Conservation (phyloP, 495 filamentous ascomycete species). For the Clavariopsis aquatica region DNA sequence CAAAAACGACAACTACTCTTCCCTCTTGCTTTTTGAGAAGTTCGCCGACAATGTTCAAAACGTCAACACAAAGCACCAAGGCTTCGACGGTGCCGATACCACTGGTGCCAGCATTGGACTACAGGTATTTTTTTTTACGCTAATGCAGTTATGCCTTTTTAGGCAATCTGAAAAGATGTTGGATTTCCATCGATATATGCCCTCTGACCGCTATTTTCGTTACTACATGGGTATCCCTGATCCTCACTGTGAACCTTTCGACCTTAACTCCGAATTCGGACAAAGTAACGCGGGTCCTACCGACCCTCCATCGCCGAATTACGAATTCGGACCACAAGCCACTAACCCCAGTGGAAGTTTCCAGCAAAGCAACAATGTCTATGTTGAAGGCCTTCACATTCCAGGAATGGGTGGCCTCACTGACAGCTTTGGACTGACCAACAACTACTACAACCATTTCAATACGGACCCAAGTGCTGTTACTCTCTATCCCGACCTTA, state of each 20-base stretch:
- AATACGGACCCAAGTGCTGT: not conserved
- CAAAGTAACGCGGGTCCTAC: not conserved
- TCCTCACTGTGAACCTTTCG: not conserved
- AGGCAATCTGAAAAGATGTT: not conserved
- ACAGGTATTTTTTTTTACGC: constrained; percentile 19
- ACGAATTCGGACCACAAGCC: not conserved
- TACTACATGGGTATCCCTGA: not conserved
- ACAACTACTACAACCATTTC: too few species aligned
- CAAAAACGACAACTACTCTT: too few species aligned
- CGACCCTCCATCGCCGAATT: not conserved
- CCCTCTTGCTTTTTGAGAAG: too few species aligned
- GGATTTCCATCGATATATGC: too few species aligned
- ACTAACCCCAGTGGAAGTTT: not conserved
- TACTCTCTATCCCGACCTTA: not conserved
- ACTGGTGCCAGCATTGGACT: not conserved
- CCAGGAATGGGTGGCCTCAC: too few species aligned
- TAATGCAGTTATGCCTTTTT: constrained; percentile 18
- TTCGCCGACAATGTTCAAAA: not conserved
- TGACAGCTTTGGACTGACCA: too few species aligned
- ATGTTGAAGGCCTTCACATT: not conserved
- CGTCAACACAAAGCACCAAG: not conserved
- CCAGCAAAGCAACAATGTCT: not conserved
- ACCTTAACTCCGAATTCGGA: not conserved
- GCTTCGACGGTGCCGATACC: not conserved
- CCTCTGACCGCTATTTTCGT: too few species aligned